Evolutionary conservation across 1,284 basidiomycete genomes (phyloP).

Genomic region (Malassezia arunalokei): DNA sequence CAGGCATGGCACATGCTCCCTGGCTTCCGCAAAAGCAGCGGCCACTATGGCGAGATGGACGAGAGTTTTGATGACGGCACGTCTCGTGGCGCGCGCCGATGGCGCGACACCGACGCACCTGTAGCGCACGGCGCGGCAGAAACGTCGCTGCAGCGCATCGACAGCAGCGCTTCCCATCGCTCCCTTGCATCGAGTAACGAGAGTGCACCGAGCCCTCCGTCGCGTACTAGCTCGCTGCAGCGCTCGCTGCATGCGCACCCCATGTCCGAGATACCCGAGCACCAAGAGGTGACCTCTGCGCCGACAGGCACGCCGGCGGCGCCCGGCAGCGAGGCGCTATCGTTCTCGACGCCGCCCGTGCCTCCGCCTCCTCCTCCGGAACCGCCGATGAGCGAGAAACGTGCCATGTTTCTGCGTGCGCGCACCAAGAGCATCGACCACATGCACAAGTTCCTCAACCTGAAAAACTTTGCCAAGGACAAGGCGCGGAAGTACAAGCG

Average conservation of each 20-base stretch:
- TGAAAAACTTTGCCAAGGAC: constrained; percentile 9
- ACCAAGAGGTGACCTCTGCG: not conserved
- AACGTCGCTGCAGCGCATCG: not conserved
- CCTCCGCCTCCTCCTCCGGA: constrained; percentile 2
- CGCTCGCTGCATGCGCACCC: not conserved
- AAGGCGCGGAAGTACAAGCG: not conserved
- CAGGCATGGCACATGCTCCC: constrained; percentile 12
- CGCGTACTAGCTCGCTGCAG: constrained; percentile 3
- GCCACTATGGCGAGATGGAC: not conserved
- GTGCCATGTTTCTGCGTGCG: constrained; percentile 10
- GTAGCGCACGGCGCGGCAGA: not conserved
- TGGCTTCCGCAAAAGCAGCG: not conserved
- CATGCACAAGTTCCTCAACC: constrained; percentile 5
- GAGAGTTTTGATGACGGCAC: not conserved
- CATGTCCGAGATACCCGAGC: constrained; percentile 5
- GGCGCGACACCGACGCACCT: not conserved
- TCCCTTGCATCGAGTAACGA: constrained; percentile 10
- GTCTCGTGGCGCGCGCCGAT: not conserved
- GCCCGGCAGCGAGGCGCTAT: too few species aligned
- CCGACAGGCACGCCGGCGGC: not conserved
- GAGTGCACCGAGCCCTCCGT: not conserved
- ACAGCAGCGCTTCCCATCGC: constrained; percentile 2
- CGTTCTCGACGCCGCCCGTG: not conserved
- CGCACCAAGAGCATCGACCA: constrained; percentile 17
- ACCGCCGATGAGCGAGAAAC: not conserved